Base-by-base conservation (phyloP, 179 eudicot genomes). In the Beta corolliflora region DNA sequence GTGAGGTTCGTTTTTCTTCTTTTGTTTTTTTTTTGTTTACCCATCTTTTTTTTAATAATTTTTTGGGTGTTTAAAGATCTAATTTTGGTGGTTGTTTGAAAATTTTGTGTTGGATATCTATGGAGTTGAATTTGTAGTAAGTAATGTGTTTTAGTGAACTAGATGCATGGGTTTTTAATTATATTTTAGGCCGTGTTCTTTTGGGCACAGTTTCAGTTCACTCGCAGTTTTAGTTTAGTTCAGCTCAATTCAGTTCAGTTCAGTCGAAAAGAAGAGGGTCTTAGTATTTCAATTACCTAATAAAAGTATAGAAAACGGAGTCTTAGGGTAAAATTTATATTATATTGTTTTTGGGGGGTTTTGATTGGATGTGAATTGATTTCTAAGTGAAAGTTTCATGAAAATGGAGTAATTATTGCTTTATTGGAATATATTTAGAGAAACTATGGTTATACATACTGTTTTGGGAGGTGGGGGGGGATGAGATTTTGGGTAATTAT, bases 1-100 rank as follows among this genome's bases (percentile, higher is more conserved):
- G 99, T 95, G 86, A 92, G 95, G 90, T 93, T 86, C 84, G 86
- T 85, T 44, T 56, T 66, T 67, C 9, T 58, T 12, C 12, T 31
- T 65, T 44, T 10, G 13, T 31, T 65, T 44, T 15, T 36, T 12
- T 5, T 29, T 0, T 45, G n/a, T 71, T 8, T 16, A 19, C 3
- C 3, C 0, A 53, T 63, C 9, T 58, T 9, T 18, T 23, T 65
- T 53, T 15, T 52, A 6, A 3, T 18, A 0, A 0, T 23, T 23
- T 4, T 63, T 64, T 23, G 10, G 1, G 3, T 69, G 23, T 21
- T 19, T 8, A 41, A 69, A 31, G 73, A 69, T 69, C 5, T 69
- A 41, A 44, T n/a, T 61, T 61, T 61, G 29, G 9, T 61, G 66
- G 18, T 67, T 67, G 3, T 31, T 71, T 21, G 54, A 31, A 48